phyloP scores from a whole-genome alignment of 108 stramenopile species.

The Nannochloropsis salina region DNA sequence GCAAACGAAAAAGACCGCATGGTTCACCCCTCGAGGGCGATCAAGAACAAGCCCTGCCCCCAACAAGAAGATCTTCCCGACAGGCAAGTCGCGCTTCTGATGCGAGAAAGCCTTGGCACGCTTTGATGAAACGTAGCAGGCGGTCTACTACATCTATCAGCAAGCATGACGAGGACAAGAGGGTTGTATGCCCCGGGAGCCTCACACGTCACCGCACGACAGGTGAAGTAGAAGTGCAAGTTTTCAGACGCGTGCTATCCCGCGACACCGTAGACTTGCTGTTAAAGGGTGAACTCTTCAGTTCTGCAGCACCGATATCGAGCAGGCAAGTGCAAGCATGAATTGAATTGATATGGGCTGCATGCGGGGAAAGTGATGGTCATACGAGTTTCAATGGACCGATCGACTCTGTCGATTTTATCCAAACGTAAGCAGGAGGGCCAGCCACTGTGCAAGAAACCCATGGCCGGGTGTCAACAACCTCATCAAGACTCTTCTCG shows the following conservation, averaged over 20 bases:
- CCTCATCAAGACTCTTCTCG: not conserved
- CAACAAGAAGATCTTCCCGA: not conserved
- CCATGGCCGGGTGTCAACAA: not conserved
- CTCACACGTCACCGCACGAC: not conserved
- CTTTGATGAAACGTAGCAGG: not conserved
- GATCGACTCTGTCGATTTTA: not conserved
- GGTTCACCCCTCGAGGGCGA: too few species aligned
- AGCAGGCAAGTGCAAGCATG: too few species aligned
- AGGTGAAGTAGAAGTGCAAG: conserved; percentile 19
- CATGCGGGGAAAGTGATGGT: too few species aligned
- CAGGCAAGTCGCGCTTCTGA: not conserved
- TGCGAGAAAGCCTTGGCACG: not conserved
- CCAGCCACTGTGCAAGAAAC: not conserved
- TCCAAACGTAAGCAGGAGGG: not conserved
- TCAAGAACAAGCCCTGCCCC: not conserved
- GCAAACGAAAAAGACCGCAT: too few species aligned
- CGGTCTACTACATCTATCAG: too few species aligned
- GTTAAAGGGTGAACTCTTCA: not conserved
- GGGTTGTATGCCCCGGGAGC: not conserved
- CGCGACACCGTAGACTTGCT: conserved; percentile 1
- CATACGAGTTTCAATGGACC: not conserved
- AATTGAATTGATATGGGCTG: too few species aligned
- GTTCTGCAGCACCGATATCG: too few species aligned
- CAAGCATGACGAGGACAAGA: too few species aligned
- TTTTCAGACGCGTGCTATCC: not conserved